phyloP scores from a whole-genome alignment of 2,329 filamentous ascomycete genomes.

The Penicillium nordicum region DNA sequence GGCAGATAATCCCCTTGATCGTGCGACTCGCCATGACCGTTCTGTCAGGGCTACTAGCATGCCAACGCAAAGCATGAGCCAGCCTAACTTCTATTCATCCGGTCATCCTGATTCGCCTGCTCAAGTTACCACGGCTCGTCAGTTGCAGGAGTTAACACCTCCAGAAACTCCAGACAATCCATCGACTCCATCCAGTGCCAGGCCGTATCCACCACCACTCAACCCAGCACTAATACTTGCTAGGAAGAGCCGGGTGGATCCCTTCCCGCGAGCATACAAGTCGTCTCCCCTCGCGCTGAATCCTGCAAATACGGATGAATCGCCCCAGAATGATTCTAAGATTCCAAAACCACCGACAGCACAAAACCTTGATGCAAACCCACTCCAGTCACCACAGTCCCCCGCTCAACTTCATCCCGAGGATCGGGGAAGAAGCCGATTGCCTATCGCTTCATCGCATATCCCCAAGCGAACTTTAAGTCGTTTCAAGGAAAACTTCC shows the following conservation, averaged over 20 bases:
- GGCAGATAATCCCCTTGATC: background rate
- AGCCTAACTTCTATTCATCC: background rate
- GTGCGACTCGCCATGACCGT: background rate
- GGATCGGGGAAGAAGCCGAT: slow-evolving; percentile 6
- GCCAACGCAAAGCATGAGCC: background rate
- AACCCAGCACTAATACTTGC: background rate
- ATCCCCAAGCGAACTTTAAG: background rate
- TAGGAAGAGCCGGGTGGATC: slow-evolving; percentile 9
- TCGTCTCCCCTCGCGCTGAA: slow-evolving; percentile 33
- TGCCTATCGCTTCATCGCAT: background rate
- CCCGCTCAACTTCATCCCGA: slow-evolving; percentile 3
- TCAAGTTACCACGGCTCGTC: slow-evolving; percentile 4
- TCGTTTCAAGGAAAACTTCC: slow-evolving; percentile 1
- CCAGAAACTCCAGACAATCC: background rate
- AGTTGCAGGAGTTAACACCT: slow-evolving; percentile 4
- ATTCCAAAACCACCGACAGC: background rate
- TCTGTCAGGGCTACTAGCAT: background rate
- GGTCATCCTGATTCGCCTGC: background rate
- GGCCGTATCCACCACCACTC: background rate
- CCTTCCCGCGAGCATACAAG: slow-evolving; percentile 22
- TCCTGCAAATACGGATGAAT: slow-evolving; percentile 16
- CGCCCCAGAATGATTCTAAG: slow-evolving; percentile 1
- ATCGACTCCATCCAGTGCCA: background rate
- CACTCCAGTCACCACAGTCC: slow-evolving; percentile 4
- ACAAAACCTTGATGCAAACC: background rate